Conservation (phyloP, 2,329 filamentous ascomycete genomes). For the Onygena corvina region DNA sequence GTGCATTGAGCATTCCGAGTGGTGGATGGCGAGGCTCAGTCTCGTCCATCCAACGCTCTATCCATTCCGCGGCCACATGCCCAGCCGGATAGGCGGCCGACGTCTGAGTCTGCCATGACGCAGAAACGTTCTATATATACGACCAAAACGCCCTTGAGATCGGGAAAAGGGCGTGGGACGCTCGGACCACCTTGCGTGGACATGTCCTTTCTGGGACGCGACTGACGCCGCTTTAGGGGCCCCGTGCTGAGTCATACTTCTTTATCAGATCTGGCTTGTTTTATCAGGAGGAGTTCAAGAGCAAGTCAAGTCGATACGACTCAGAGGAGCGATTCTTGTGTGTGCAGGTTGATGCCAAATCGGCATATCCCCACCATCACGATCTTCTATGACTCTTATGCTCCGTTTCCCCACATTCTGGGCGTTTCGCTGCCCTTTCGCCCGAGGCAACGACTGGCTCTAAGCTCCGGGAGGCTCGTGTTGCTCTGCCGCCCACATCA, state of each 20-base stretch:
- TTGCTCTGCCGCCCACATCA: not conserved
- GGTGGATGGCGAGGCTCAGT: not conserved
- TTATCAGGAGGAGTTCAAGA: no score
- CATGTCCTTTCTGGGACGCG: not conserved
- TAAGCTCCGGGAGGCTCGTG: not conserved
- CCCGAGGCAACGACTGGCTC: not conserved
- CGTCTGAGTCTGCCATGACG: not conserved
- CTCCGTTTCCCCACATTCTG: not conserved
- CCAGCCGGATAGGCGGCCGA: conserved; percentile 4
- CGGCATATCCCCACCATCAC: not conserved
- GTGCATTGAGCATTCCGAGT: not conserved
- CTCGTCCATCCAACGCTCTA: not conserved
- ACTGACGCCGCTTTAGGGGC: not conserved
- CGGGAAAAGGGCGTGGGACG: conserved; percentile 1
- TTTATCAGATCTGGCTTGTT: not conserved
- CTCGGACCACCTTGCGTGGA: not conserved
- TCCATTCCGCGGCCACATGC: not conserved
- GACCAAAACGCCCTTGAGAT: not conserved
- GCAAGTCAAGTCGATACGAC: no score
- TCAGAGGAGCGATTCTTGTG: no score
- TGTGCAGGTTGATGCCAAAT: conserved; percentile 6
- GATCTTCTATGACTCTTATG: not conserved
- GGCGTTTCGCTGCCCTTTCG: not conserved
- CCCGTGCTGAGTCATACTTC: not conserved
- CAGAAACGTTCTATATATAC: not conserved